These are phyloP conservation scores for Nothopassalora personata DNA, from an alignment of 2,329 filamentous ascomycete species.

Conservation along the genomic window DNA sequence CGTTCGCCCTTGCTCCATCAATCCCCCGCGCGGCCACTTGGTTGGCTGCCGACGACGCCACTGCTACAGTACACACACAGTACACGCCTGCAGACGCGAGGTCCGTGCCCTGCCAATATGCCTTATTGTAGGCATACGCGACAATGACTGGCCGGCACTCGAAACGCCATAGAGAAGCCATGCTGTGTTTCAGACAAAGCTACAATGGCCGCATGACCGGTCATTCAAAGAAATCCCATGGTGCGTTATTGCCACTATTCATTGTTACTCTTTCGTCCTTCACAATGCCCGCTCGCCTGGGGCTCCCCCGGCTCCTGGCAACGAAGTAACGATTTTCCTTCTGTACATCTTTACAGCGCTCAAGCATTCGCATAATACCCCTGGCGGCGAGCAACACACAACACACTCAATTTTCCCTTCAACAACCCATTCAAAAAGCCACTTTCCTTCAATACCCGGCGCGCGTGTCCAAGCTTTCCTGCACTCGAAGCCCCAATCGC, in stretches of 20 bases:
- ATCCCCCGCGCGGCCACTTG: not conserved
- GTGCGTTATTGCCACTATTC: conserved; percentile 21
- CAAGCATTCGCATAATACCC: conserved; percentile 5
- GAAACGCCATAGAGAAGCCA: conserved; percentile 38
- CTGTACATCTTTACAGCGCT: conserved; percentile 11
- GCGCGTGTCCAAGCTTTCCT: not conserved
- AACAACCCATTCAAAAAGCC: not conserved
- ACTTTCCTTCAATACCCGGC: not conserved
- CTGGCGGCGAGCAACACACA: conserved; percentile 1
- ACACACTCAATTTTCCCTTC: not conserved
- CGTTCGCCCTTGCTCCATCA: conserved; percentile 9
- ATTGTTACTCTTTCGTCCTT: conserved; percentile 11
- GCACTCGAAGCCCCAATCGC: not conserved
- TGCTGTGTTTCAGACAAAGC: conserved; percentile 31
- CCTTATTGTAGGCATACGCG: conserved; percentile 13
- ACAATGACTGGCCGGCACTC: conserved; percentile 31
- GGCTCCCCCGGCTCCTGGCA: conserved; percentile 4
- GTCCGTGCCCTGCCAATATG: conserved; percentile 23
- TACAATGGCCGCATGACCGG: conserved; percentile 31
- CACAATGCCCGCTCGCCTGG: conserved; percentile 14
- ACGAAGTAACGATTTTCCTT: conserved; percentile 20
- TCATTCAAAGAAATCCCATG: conserved; percentile 25
- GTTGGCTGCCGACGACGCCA: conserved; percentile 9
- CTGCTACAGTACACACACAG: no score
- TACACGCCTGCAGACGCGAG: conserved; percentile 8